Percentiles rank a stretch among this genome's conserved stretches.
These are phyloP conservation scores for Clitopilus hobsonii DNA, from an alignment of 768 basidiomycete genomes.

Conservation along the genomic window DNA sequence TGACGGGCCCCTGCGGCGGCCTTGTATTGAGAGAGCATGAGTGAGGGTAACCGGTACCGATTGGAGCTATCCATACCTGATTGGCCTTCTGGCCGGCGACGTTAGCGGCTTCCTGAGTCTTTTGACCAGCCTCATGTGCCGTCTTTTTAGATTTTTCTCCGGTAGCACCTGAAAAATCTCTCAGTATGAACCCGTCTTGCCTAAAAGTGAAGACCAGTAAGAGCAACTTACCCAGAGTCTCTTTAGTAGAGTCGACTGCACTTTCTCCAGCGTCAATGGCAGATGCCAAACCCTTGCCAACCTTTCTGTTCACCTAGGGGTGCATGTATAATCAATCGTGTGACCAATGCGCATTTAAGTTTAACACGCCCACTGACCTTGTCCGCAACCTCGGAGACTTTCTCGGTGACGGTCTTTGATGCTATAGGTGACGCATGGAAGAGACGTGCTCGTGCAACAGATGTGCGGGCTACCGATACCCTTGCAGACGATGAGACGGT, in stretches of 20 bases:
- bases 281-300: conserved; percentile 39
- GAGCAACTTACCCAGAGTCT: conserved; percentile 37
- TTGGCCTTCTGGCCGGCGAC: conserved; percentile 31
- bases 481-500: conserved; percentile 8
- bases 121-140: conserved; percentile 11
- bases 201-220: too few relatives aligned
- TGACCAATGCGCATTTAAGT: background rate
- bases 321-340: background rate
- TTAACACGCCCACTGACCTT: conserved; percentile 21
- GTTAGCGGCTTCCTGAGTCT: conserved; percentile 29
- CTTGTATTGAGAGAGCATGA: conserved; percentile 14
- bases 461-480: conserved; percentile 7
- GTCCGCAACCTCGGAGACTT: conserved; percentile 39
- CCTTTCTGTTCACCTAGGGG: conserved; percentile 43
- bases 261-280: conserved; percentile 45
- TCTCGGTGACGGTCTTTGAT: conserved; percentile 37
- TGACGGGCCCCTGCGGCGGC: conserved; percentile 26
- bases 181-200: too few relatives aligned
- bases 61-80: conserved; percentile 21
- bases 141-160: background rate
- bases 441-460: conserved; percentile 12
- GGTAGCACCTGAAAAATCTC: background rate
- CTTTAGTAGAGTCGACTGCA: conserved; percentile 33
- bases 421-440: conserved; percentile 31
- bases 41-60: background rate